phyloP scores from a whole-genome alignment of 2,329 filamentous ascomycete genomes.

The Microdochium paspali region DNA sequence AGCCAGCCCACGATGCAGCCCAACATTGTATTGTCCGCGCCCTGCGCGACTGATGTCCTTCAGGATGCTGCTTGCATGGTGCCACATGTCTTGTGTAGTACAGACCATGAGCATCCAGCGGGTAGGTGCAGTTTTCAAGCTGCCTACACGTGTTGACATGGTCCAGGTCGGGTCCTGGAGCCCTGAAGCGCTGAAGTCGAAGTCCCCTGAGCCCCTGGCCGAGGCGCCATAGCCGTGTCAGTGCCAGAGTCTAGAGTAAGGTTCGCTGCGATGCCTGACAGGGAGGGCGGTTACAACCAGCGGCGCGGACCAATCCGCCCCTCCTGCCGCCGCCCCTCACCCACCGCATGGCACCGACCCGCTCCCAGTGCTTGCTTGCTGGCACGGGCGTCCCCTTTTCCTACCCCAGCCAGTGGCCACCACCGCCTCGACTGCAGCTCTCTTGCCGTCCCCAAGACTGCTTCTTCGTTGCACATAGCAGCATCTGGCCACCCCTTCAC shows the following conservation, averaged over 20 bases:
- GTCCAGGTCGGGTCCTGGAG: no score
- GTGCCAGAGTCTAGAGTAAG: not conserved
- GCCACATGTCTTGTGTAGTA: no score
- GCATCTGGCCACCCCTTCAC: not conserved
- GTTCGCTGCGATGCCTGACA: not conserved
- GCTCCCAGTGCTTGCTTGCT: no score
- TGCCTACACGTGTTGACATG: no score
- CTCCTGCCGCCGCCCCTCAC: not conserved
- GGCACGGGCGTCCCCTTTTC: conserved; percentile 1
- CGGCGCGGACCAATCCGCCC: not conserved
- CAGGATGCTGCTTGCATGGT: no score
- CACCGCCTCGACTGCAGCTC: not conserved
- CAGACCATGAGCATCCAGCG: no score
- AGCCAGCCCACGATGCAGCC: no score
- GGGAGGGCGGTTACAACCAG: not conserved
- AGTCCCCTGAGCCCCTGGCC: not conserved
- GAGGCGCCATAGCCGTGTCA: not conserved
- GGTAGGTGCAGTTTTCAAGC: no score
- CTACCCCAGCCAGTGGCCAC: not conserved
- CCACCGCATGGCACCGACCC: not conserved
- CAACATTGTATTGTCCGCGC: no score
- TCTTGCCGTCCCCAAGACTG: not conserved
- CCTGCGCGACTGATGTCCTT: no score
- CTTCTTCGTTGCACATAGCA: not conserved
- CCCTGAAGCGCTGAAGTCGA: no score